A percentile compares a stretch with the other conserved stretches of the same genome.
Conservation (phyloP, 169 alveolate genomes). For the Eimeria tenella region DNA sequence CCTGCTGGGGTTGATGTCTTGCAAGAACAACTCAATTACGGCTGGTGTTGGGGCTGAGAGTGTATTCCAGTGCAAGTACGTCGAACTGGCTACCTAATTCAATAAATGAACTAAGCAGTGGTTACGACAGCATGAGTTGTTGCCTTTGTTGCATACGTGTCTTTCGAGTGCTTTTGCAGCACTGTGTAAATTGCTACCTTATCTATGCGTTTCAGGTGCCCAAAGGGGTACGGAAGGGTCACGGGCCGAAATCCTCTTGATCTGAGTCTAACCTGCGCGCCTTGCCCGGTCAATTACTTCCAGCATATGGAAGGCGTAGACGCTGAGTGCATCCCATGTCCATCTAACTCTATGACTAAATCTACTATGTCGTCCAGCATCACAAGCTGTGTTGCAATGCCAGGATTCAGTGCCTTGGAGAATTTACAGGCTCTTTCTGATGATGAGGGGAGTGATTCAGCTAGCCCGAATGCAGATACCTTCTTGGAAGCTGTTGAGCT, state of each 20-base stretch:
- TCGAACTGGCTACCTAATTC: not conserved
- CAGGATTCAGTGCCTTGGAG: conserved; percentile 71
- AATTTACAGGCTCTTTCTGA: conserved; percentile 39
- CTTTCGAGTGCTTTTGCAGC: not conserved
- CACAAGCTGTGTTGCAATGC: conserved; percentile 74
- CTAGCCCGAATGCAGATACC: conserved; percentile 13
- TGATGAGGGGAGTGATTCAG: conserved; percentile 23
- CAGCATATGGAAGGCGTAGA: conserved; percentile 76
- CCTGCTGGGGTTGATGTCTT: conserved; percentile 41
- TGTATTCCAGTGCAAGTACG: conserved; percentile 73
- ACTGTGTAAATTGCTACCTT: too few species aligned
- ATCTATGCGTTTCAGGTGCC: conserved; percentile 69
- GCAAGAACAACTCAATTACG: conserved; percentile 50
- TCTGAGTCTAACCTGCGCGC: conserved; percentile 45
- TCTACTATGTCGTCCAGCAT: conserved; percentile 66
- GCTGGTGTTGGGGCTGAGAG: conserved; percentile 69
- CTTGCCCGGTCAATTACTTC: conserved; percentile 75
- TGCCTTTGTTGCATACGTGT: not conserved
- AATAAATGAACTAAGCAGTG: not conserved
- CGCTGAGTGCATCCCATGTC: conserved; percentile 75
- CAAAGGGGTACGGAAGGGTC: conserved; percentile 72
- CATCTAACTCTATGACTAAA: conserved; percentile 67
- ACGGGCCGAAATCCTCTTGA: conserved; percentile 74
- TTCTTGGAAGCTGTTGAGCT: conserved; percentile 63
- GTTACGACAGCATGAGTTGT: not conserved